phyloP scores from a whole-genome alignment of 1,139 yeast genomes.

The Suhomyces bolitotheri region DNA sequence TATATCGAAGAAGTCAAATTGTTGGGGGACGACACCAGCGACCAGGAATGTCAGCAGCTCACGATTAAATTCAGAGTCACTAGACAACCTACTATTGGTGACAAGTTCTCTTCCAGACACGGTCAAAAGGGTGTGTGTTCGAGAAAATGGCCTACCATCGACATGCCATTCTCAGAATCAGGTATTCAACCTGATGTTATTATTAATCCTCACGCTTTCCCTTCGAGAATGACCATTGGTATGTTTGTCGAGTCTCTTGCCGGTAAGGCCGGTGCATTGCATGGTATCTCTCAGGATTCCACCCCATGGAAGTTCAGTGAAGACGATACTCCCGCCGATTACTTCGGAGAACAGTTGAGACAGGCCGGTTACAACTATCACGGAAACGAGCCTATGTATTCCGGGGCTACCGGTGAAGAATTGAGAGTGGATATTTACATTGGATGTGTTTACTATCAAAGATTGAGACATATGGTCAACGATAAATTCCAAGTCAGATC shows the following conservation, averaged over 20 bases:
- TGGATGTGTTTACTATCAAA: constrained; percentile 96
- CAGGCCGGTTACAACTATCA: constrained; percentile 94
- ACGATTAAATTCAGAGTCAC: constrained; percentile 90
- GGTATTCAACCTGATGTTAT: constrained; percentile 98
- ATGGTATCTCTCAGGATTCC: constrained; percentile 95
- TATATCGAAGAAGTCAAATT: constrained; percentile 93
- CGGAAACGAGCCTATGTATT: constrained; percentile 98
- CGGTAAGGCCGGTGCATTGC: constrained; percentile 97
- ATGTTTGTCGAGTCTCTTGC: constrained; percentile 98
- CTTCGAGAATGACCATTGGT: constrained; percentile 99
- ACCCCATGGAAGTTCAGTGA: constrained; percentile 97
- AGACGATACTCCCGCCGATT: constrained; percentile 93
- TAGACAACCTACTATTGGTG: constrained; percentile 94
- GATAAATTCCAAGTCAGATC: constrained; percentile 99
- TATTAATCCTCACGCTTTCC: constrained; percentile 98
- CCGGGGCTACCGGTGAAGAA: constrained; percentile 99
- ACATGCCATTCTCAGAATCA: constrained; percentile 94
- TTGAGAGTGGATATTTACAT: constrained; percentile 91
- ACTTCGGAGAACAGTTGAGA: constrained; percentile 88
- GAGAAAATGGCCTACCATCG: constrained; percentile 95
- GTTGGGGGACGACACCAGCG: constrained; percentile 79
- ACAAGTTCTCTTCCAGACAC: constrained; percentile 96
- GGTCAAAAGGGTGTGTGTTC: constrained; percentile 99
- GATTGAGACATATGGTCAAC: constrained; percentile 99
- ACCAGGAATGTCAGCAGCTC: constrained; percentile 77